These are phyloP conservation scores for Lactifluus pinguis DNA, from an alignment of 768 basidiomycete genomes.

Conservation along the genomic window DNA sequence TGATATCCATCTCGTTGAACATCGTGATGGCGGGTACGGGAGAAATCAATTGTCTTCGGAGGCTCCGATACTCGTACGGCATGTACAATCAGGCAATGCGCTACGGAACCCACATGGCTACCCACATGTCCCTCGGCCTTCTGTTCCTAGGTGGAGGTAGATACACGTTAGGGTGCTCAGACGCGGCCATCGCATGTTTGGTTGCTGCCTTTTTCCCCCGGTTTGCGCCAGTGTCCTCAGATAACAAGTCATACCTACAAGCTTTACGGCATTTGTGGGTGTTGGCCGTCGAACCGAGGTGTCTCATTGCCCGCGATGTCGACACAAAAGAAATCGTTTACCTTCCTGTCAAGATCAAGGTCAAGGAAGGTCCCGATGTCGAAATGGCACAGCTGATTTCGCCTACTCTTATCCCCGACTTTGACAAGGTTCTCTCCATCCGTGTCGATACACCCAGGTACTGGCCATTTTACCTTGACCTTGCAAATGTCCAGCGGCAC, in stretches of 20 bases:
- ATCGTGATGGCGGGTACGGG: constrained; percentile 98
- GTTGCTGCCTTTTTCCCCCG: constrained; percentile 88
- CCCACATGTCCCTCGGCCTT: constrained; percentile 83
- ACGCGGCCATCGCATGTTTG: constrained; percentile 86
- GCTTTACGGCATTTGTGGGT: constrained; percentile 95
- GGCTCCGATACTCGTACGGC: constrained; percentile 84
- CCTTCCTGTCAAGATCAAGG: constrained; percentile 81
- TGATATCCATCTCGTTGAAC: constrained; percentile 77
- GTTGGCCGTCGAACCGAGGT: constrained; percentile 88
- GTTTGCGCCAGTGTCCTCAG: constrained; percentile 66
- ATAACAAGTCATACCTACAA: constrained; percentile 87
- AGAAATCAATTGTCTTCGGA: constrained; percentile 79
- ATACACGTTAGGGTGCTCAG: constrained; percentile 85
- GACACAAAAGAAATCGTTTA: constrained; percentile 88
- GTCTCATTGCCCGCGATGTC: constrained; percentile 85
- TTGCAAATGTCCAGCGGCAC: constrained; percentile 57
- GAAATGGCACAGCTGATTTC: constrained; percentile 78
- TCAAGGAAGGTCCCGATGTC: constrained; percentile 52
- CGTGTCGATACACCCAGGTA: constrained; percentile 91
- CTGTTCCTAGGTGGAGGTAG: constrained; percentile 91
- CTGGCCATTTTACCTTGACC: constrained; percentile 86
- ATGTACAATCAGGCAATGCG: constrained; percentile 64
- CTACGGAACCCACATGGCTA: constrained; percentile 86
- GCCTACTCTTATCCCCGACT: constrained; percentile 86
- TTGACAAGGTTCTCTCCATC: constrained; percentile 73